These are phyloP conservation scores for Clathrus columnatus DNA, from an alignment of 768 basidiomycete species.

Conservation along the genomic window DNA sequence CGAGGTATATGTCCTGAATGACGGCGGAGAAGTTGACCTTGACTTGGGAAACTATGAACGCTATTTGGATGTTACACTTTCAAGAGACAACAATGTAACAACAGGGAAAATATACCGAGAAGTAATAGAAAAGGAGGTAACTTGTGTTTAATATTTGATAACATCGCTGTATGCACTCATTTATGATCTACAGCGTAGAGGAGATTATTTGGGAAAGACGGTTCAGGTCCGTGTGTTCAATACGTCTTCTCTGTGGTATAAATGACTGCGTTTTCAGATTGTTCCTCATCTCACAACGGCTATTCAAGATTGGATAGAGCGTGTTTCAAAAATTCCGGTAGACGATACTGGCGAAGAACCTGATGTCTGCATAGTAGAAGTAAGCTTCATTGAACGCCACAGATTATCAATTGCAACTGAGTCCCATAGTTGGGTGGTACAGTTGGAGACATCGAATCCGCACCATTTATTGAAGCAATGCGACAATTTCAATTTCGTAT, in stretches of 20 bases:
- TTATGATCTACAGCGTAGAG: constrained; percentile 45
- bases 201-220: constrained; percentile 91
- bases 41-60: constrained; percentile 98
- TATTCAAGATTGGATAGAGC: constrained; percentile 98
- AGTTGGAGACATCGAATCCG: constrained; percentile 97
- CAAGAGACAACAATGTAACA: constrained; percentile 94
- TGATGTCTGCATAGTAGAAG: constrained; percentile 97
- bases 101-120: constrained; percentile 97
- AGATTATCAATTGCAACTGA: not conserved
- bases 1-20: constrained; percentile 97
- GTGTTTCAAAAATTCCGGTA: constrained; percentile 88
- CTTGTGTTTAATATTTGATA: constrained; percentile 18
- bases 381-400: constrained; percentile 24
- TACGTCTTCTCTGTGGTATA: not conserved
- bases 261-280: constrained; percentile 40
- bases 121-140: constrained; percentile 94
- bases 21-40: constrained; percentile 96
- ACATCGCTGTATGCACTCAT: constrained; percentile 7
- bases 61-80: constrained; percentile 90
- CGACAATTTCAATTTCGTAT: constrained; percentile 99
- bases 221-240: constrained; percentile 58
- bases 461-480: constrained; percentile 97
- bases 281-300: constrained; percentile 95
- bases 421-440: constrained; percentile 86
- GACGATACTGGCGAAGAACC: constrained; percentile 90